A percentile compares a stretch with the other conserved stretches of the same genome.
Conservation (phyloP, 225 moss, liverwort and hornwort genomes). For the Lunularia cruciata region DNA sequence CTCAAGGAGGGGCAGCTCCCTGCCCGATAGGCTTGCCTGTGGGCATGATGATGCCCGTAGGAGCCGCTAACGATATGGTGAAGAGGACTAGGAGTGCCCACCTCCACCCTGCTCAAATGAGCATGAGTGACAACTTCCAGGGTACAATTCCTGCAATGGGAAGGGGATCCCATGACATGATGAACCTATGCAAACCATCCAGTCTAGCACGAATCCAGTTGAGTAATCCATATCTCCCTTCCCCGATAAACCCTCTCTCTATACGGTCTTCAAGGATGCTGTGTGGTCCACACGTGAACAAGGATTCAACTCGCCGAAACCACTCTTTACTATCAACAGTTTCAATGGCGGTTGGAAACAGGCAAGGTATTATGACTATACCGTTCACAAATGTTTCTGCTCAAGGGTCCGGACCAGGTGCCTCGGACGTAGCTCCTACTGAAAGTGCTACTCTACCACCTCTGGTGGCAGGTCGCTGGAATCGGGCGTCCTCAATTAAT, state of each 20-base stretch:
- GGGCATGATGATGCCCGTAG: conserved; percentile 9
- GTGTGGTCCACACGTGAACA: conserved; percentile 3
- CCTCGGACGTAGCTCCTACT: background rate
- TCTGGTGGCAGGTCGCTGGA: background rate
- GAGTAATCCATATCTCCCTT: conserved; percentile 2
- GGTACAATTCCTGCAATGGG: background rate
- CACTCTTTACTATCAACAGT: conserved; percentile 15
- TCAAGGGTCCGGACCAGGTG: background rate
- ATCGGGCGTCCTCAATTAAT: background rate
- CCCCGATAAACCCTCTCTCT: conserved; percentile 9
- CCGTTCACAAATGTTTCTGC: background rate
- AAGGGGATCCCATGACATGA: conserved; percentile 8
- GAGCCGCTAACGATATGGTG: background rate
- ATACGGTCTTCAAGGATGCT: conserved; percentile 2
- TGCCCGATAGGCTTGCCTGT: conserved; percentile 6
- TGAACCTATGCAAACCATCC: conserved; percentile 15
- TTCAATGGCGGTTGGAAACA: conserved; percentile 13
- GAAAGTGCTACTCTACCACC: background rate
- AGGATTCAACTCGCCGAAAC: background rate
- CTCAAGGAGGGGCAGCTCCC: conserved; percentile 7
- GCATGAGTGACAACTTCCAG: background rate
- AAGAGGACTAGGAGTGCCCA: background rate
- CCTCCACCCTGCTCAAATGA: background rate
- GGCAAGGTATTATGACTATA: background rate
- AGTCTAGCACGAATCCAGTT: conserved; percentile 7